Percentiles rank a stretch among this genome's conserved stretches.
Conservation (phyloP, 257 asterid genomes). For the Nemophila menziesii region DNA sequence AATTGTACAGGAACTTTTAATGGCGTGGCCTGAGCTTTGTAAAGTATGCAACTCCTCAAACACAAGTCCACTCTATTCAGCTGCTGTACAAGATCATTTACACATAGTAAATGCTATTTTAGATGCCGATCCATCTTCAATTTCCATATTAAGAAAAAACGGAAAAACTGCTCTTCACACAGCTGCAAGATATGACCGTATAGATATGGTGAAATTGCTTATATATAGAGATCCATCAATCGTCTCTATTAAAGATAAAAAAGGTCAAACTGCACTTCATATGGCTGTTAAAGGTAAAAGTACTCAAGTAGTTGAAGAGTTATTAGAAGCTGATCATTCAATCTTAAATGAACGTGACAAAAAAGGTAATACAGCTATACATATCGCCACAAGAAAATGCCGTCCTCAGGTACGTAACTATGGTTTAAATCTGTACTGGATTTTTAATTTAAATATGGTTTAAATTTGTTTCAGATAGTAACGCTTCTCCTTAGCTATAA, state of each 20-base stretch:
- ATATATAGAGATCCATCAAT: slow-evolving; percentile 64
- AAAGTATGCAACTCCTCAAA: slow-evolving; percentile 73
- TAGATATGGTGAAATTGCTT: slow-evolving; percentile 59
- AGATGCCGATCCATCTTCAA: slow-evolving; percentile 59
- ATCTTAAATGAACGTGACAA: slow-evolving; percentile 78
- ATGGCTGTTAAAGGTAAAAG: slow-evolving; percentile 99
- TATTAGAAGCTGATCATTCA: slow-evolving; percentile 63
- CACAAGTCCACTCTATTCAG: slow-evolving; percentile 92
- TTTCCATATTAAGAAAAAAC: slow-evolving; percentile 70
- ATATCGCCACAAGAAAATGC: slow-evolving; percentile 80
- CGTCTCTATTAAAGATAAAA: slow-evolving; percentile 71
- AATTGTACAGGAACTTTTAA: slow-evolving; percentile 47
- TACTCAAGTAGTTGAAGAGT: slow-evolving; percentile 56
- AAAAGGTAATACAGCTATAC: slow-evolving; percentile 89
- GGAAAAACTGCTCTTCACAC: slow-evolving; percentile 91
- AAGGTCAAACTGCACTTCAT: slow-evolving; percentile 96
- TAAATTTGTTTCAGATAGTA: slow-evolving; percentile 46
- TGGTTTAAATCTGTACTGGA: neutral
- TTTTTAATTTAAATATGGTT: neutral
- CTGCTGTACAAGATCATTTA: slow-evolving; percentile 66
- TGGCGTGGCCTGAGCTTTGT: slow-evolving; percentile 90
- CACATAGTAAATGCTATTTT: slow-evolving; percentile 74
- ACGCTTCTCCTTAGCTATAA: slow-evolving; percentile 44
- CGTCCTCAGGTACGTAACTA: slow-evolving; percentile 58
- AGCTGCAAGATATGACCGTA: slow-evolving; percentile 75